These are phyloP conservation scores for Roridomyces roridus DNA, from an alignment of 768 basidiomycete species.

Conservation along the genomic window DNA sequence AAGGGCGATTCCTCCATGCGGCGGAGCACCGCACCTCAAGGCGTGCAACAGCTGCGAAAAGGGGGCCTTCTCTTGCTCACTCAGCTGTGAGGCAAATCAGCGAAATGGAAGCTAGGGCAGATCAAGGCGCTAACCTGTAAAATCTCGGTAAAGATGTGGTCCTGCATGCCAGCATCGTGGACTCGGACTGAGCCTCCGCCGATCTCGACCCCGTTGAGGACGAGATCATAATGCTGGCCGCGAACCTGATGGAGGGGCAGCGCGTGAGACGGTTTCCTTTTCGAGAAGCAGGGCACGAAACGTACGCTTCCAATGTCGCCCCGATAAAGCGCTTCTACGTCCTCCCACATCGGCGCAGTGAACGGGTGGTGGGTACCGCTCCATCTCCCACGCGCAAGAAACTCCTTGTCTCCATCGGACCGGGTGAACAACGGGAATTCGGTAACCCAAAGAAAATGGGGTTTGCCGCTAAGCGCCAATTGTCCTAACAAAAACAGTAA, in stretches of 20 bases:
- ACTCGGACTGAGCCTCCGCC: conserved; percentile 94
- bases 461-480: conserved; percentile 57
- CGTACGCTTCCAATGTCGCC: conserved; percentile 68
- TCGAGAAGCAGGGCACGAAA: conserved; percentile 7
- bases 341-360: conserved; percentile 94
- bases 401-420: conserved; percentile 87
- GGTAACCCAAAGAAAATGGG: conserved; percentile 94
- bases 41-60: conserved; percentile 90
- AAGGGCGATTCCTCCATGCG: conserved; percentile 93
- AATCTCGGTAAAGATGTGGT: conserved; percentile 76
- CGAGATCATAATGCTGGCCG: conserved; percentile 96
- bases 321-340: conserved; percentile 75
- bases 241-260: conserved; percentile 62
- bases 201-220: conserved; percentile 92
- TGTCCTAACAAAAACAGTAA: conserved; percentile 50
- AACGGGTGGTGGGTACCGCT: conserved; percentile 95
- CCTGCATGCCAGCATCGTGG: conserved; percentile 88
- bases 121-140: conserved; percentile 64
- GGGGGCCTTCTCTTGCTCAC: conserved; percentile 70
- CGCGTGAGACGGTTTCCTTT: not conserved
- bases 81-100: conserved; percentile 55
- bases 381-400: conserved; percentile 87
- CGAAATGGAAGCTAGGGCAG: conserved; percentile 13
- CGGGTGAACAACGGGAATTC: conserved; percentile 93
- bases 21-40: conserved; percentile 88